Base-by-base conservation (phyloP, 306 rosid genomes). In the Oemleria cerasiformis region DNA sequence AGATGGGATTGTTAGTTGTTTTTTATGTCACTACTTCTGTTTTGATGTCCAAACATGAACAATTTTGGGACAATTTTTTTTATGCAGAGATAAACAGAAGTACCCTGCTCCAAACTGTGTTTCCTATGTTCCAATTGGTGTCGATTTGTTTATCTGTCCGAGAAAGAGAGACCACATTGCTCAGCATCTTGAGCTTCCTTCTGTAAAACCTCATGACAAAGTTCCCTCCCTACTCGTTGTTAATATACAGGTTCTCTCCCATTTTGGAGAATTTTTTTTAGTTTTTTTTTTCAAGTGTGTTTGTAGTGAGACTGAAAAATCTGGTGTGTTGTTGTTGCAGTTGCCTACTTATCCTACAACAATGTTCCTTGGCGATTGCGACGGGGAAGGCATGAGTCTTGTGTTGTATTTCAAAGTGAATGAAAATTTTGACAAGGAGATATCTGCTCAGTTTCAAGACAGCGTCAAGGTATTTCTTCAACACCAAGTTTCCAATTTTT, bases 311-410 rank as follows among this genome's bases (percentile, higher is more conserved):
- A 50, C 12, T 56, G 47, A 6, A 49, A 41, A 6, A 19, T 63
- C 20, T 75, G 71, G 59, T 76, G 53, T 8, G 34, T 55, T 78
- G 40, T 60, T 76, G 44, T 51, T 36, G 30, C 82, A 93, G 98
- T 75, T 93, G 70, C 98, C 98, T 21, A 83, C 91, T 48, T 93
- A 93, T 83, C 88, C 96, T 59, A 90, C 94, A 63, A 63, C 89
- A 6, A 73, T 93, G 84, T 93, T 91, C 83, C 73, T 75, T 8
- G 94, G 98, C 55, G 96, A 91, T 17, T 82, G 78, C 40, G 70
- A 87, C 48, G 98, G 98, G 6, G 97, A 93, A 83, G 94, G 98
- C 78, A 81, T 93, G 92, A 91, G 92, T 78, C 96, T 93, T 75
- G 97, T 93, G 3, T 76, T 93, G 54, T 91, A 91, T 77, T 93